These are phyloP conservation scores for Musa schizocarpa DNA, from an alignment of 176 grass and related monocot genomes.

Conservation along the genomic window DNA sequence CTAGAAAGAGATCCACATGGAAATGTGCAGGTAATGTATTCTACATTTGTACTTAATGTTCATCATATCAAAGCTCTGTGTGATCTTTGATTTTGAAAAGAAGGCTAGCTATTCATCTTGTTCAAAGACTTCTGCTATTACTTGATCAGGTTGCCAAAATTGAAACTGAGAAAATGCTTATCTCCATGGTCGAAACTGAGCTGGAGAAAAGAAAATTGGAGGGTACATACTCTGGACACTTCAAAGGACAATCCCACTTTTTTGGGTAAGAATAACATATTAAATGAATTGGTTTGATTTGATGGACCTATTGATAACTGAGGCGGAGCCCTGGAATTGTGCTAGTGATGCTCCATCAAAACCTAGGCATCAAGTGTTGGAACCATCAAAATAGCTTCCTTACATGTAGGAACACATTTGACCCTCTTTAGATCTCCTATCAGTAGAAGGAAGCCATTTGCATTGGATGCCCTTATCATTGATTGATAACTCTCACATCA, in stretches of 20 bases:
- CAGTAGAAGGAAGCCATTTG: no score
- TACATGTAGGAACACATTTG: no score
- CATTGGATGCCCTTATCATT: no score
- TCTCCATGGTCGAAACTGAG: slow-evolving; percentile 96
- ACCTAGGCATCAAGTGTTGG: no score
- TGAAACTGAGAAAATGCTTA: slow-evolving; percentile 99
- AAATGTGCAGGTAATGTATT: slow-evolving; percentile 80
- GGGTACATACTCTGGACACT: slow-evolving; percentile 59
- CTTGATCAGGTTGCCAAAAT: slow-evolving; percentile 86
- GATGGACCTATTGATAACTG: not conserved
- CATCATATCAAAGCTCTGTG: not conserved
- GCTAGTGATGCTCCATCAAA: no score
- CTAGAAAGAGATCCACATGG: slow-evolving; percentile 98
- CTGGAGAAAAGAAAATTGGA: slow-evolving; percentile 80
- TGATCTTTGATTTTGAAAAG: not conserved
- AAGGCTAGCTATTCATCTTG: not conserved
- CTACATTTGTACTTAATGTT: not conserved
- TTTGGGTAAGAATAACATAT: slow-evolving; percentile 54
- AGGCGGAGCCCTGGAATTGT: no score
- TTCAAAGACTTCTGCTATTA: not conserved
- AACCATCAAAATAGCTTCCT: no score
- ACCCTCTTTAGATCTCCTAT: no score
- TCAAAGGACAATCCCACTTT: slow-evolving; percentile 96
- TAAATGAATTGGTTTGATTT: not conserved
- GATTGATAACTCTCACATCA: no score